These are phyloP conservation scores for Pleomassaria siparia DNA, from an alignment of 2,329 filamentous ascomycete species.

Conservation along the genomic window DNA sequence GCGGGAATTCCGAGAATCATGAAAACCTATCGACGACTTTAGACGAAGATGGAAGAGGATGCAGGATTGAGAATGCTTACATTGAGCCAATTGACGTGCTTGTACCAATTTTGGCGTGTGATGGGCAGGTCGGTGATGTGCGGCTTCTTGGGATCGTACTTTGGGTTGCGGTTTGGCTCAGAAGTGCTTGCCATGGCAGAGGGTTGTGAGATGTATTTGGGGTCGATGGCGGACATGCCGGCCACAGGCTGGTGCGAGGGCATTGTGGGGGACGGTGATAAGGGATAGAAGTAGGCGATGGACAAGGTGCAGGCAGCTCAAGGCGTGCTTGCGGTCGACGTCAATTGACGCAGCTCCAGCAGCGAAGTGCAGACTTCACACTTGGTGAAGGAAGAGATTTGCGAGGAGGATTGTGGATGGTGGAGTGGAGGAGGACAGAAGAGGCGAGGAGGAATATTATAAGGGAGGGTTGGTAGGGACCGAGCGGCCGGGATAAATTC, in stretches of 20 bases:
- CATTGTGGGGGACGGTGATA: conserved; percentile 41
- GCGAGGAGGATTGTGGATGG: conserved; percentile 11
- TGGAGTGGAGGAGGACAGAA: conserved; percentile 7
- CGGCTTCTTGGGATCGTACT: conserved; percentile 68
- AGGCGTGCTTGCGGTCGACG: background rate
- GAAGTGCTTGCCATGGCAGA: conserved; percentile 51
- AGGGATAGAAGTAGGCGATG: conserved; percentile 9
- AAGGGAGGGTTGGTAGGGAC: background rate
- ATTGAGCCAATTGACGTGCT: conserved; percentile 95
- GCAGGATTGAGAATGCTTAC: conserved; percentile 52
- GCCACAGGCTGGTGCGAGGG: conserved; percentile 55
- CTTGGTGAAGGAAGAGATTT: conserved; percentile 7
- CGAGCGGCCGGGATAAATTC: background rate
- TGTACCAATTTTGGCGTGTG: conserved; percentile 81
- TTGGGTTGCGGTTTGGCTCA: conserved; percentile 55
- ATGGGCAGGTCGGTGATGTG: conserved; percentile 85
- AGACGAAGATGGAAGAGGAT: conserved; percentile 6
- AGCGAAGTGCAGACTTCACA: conserved; percentile 21
- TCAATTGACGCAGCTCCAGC: conserved; percentile 15
- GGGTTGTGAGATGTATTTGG: conserved; percentile 50
- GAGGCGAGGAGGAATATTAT: conserved; percentile 11
- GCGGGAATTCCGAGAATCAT: conserved; percentile 80
- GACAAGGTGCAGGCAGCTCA: conserved; percentile 1
- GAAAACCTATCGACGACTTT: conserved; percentile 62
- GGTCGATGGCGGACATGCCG: conserved; percentile 52